Evolutionary conservation across 768 basidiomycete species (phyloP).

Genomic region (Tulasnella sp.): DNA sequence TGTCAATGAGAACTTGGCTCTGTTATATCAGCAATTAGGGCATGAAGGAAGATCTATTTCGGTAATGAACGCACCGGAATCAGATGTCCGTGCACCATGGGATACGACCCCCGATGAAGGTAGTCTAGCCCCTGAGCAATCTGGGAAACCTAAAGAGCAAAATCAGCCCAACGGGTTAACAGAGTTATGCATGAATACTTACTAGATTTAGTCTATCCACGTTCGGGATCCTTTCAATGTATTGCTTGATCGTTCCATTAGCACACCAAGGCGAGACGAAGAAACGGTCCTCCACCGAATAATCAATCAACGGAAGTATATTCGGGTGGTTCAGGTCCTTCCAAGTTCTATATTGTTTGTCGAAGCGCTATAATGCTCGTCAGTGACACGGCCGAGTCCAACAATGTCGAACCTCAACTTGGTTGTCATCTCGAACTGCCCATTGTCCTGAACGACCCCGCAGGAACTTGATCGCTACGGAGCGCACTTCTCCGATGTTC

Average conservation of each 20-base stretch:
- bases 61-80: not conserved
- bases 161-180: not conserved
- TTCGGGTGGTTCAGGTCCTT: not conserved
- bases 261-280: conserved; percentile 4
- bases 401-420: not conserved
- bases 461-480: not conserved
- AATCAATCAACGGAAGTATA: not conserved
- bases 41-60: not conserved
- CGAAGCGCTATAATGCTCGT: not conserved
- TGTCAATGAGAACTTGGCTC: not conserved
- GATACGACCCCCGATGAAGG: not conserved
- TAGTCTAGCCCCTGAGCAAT: not conserved
- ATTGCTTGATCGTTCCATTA: not conserved
- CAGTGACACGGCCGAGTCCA: not conserved
- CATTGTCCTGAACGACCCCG: not conserved
- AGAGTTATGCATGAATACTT: not conserved
- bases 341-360: not conserved
- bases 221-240: not conserved
- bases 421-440: not conserved
- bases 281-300: not conserved
- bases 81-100: not conserved
- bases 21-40: not conserved
- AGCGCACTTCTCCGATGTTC: not conserved
- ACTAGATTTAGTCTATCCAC: not conserved
- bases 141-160: not conserved